Conservation (phyloP, 208 protist genomes). For the Endotrypanum monterogeii region DNA sequence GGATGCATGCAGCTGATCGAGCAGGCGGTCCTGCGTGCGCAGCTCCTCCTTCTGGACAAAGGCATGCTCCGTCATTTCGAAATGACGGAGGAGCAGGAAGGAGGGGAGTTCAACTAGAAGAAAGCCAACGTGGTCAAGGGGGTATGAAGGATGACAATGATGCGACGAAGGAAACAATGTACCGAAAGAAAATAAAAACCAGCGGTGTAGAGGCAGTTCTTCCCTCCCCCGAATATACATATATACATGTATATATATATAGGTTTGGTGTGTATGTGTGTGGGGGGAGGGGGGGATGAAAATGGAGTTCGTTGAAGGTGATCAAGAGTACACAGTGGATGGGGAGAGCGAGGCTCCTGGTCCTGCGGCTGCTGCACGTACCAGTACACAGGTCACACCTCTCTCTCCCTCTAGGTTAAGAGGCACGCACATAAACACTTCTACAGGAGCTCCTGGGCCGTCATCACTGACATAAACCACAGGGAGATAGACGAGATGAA, state of each 20-base stretch:
- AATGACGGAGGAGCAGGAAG: too few species aligned
- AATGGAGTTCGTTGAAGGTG: background rate
- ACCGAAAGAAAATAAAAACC: background rate
- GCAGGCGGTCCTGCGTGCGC: slow-evolving; percentile 70
- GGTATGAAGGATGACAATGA: background rate
- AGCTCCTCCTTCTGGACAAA: slow-evolving; percentile 30
- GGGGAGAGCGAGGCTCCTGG: background rate
- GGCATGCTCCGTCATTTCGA: slow-evolving; percentile 14
- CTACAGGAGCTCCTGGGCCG: background rate
- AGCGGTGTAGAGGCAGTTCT: background rate
- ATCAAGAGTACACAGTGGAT: background rate
- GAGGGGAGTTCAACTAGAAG: background rate
- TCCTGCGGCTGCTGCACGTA: background rate
- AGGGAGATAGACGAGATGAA: background rate
- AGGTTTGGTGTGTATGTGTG: background rate
- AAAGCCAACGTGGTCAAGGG: background rate
- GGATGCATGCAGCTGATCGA: slow-evolving; percentile 83
- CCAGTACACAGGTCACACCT: background rate
- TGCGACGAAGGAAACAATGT: background rate
- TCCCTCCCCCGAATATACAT: background rate
- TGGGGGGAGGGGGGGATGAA: background rate
- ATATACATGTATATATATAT: background rate
- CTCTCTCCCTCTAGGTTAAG: background rate
- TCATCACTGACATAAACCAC: background rate
- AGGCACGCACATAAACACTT: background rate